Conservation (phyloP, 1,139 yeast genomes). For the Saccharomyces uvarum region DNA sequence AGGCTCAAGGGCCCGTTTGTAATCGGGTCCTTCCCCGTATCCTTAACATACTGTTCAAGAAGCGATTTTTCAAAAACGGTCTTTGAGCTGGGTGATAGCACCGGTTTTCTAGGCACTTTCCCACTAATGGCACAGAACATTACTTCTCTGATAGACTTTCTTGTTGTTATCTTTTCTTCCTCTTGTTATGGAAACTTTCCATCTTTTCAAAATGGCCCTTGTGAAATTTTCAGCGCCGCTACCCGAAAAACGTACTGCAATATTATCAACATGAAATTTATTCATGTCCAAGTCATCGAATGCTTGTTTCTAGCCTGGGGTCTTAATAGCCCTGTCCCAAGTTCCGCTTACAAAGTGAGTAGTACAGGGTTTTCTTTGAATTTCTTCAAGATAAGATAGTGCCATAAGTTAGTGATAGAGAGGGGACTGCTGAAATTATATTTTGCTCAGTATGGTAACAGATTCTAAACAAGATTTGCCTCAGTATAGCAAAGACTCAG, state of each 20-base stretch:
- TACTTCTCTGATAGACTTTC: not conserved
- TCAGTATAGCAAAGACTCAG: not conserved
- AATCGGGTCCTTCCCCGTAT: slow-evolving; percentile 71
- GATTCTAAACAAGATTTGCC: not conserved
- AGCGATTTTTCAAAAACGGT: slow-evolving; percentile 61
- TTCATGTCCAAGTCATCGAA: not conserved
- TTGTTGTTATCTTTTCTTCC: not conserved
- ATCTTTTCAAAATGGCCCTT: not conserved
- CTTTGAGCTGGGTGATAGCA: slow-evolving; percentile 67
- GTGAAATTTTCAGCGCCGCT: not conserved
- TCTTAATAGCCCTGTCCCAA: not conserved
- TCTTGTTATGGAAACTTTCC: not conserved
- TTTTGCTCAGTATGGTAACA: not conserved
- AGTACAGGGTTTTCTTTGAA: not conserved
- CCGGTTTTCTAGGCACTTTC: slow-evolving; percentile 58
- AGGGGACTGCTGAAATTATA: not conserved
- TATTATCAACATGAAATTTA: not conserved
- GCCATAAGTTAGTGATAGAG: not conserved
- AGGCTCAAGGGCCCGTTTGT: slow-evolving; percentile 50
- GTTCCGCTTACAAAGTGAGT: not conserved
- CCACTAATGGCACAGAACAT: slow-evolving; percentile 43
- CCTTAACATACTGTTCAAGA: slow-evolving; percentile 53
- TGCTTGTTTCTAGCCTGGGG: not conserved
- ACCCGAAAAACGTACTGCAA: not conserved
- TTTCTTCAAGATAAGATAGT: not conserved